Evolutionary conservation across 371 early-diverging fungal species (phyloP).

Genomic region (Syncephalastrum monosporum): DNA sequence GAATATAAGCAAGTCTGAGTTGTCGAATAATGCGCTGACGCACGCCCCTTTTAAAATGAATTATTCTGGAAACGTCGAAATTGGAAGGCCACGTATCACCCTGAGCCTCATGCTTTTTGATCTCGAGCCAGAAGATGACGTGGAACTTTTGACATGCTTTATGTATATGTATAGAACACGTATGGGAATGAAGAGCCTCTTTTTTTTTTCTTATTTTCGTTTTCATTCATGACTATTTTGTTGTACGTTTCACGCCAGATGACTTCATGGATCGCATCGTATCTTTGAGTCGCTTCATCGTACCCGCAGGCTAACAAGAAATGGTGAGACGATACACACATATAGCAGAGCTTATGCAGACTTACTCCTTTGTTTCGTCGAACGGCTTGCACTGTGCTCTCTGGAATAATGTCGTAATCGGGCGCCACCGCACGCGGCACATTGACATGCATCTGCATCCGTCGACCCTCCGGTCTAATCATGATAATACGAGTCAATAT

Average conservation of each 20-base stretch:
- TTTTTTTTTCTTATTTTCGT: too few species aligned
- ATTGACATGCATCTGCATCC: conserved; percentile 26
- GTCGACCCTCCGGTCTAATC: too few species aligned
- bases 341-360: background rate
- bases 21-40: background rate
- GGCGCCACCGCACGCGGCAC: conserved; percentile 50
- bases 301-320: background rate
- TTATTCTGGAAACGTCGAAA: background rate
- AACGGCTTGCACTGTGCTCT: conserved; percentile 38
- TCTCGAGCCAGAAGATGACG: too few species aligned
- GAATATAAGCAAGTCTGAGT: conserved; percentile 22
- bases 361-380: conserved; percentile 24
- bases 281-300: conserved; percentile 11
- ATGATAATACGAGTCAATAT: too few species aligned
- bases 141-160: too few species aligned
- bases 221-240: too few species aligned
- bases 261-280: conserved; percentile 16
- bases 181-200: too few species aligned
- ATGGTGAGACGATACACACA: background rate
- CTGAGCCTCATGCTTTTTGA: background rate
- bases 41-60: background rate
- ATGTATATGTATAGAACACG: too few species aligned
- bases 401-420: conserved; percentile 52
- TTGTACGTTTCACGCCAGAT: too few species aligned
- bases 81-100: background rate